Evolutionary conservation across 495 filamentous ascomycete genomes (phyloP), one percentile per base, ranked within the genome.

Genomic region (Talaromyces trachyspermus): DNA sequence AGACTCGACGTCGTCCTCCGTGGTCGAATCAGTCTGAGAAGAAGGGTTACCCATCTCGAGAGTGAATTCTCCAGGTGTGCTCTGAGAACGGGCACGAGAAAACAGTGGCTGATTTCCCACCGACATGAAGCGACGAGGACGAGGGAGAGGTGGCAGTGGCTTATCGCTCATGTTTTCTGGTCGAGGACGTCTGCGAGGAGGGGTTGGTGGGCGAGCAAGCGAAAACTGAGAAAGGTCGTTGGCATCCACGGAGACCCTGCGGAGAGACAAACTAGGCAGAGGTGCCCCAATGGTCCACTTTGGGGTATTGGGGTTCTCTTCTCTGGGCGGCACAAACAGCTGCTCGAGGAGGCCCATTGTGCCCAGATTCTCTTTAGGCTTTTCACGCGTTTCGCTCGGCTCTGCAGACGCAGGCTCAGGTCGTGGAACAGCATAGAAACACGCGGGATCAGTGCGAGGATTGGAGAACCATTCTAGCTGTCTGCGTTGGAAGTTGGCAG

Each of bases 201-300:
- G 39, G 14, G 39, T 42, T 42, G 39, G 39, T 22, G 39, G 39
- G 14, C 39, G 39, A 42, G 39, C 39, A 14, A 42, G 20, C 26
- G 24, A 23, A 42, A 42, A 42, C 20, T 26, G 39, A 42, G 39
- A 42, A 5, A 42, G 14, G 19, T 42, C 39, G 26, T n/a, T 42
- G 19, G 23, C 23, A 42, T 24, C 26, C 3, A 42, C 2, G 0
- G 39, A 42, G 11, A 26, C 39, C 19, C 39, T 14, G 24, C 39
- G 20, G 26, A 42, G 26, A 11, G 20, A 10, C 10, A 42, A 15
- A 14, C 26, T 23, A 42, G 22, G 22, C 20, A 42, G 12, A 20
- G 20, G 39, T 26, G 20, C 39, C 23, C 39, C 39, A 18, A 42
- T 17, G 26, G 39, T 42, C 39, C 39, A 42, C 1, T 42, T 42